A percentile compares a stretch with the other conserved stretches of the same genome.
These are phyloP conservation scores for Leishmania aethiopica DNA, from an alignment of 208 protist genomes.

Conservation along the genomic window DNA sequence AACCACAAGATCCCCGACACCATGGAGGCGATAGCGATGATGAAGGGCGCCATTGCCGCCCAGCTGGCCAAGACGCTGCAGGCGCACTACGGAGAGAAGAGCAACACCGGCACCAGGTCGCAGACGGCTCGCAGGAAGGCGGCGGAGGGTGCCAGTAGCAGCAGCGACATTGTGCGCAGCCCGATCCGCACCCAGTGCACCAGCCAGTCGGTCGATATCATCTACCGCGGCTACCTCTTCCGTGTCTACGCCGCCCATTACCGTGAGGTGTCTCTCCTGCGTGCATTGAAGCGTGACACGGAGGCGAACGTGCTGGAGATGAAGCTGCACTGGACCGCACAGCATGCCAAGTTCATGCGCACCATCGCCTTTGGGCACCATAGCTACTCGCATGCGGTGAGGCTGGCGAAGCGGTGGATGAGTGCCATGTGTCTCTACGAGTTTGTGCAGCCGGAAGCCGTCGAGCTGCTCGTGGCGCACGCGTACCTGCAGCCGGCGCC, in stretches of 20 bases:
- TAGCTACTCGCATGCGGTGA: constrained; percentile 72
- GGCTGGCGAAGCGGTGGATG: constrained; percentile 82
- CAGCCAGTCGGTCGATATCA: constrained; percentile 78
- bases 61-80: constrained; percentile 82
- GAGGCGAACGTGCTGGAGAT: constrained; percentile 78
- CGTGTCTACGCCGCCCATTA: constrained; percentile 90
- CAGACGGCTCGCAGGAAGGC: constrained; percentile 15
- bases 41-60: constrained; percentile 87
- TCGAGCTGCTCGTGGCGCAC: constrained; percentile 84
- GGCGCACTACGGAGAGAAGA: constrained; percentile 34
- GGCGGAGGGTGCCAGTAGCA: constrained; percentile 5
- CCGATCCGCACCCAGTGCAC: constrained; percentile 61
- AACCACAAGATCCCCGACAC: constrained; percentile 85
- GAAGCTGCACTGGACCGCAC: constrained; percentile 87
- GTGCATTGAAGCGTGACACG: constrained; percentile 66
- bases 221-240: constrained; percentile 83
- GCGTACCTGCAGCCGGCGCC: constrained; percentile 55
- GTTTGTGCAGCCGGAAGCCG: constrained; percentile 79
- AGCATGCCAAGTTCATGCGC: constrained; percentile 83
- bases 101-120: background rate
- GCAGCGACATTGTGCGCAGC: constrained; percentile 12
- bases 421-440: constrained; percentile 79
- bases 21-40: constrained; percentile 78
- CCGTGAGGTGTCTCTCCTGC: constrained; percentile 82
- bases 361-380: constrained; percentile 77